A percentile compares a stretch with the other conserved stretches of the same genome.
phyloP scores from a whole-genome alignment of 2,329 filamentous ascomycete species.

The Diaporthe vexans region DNA sequence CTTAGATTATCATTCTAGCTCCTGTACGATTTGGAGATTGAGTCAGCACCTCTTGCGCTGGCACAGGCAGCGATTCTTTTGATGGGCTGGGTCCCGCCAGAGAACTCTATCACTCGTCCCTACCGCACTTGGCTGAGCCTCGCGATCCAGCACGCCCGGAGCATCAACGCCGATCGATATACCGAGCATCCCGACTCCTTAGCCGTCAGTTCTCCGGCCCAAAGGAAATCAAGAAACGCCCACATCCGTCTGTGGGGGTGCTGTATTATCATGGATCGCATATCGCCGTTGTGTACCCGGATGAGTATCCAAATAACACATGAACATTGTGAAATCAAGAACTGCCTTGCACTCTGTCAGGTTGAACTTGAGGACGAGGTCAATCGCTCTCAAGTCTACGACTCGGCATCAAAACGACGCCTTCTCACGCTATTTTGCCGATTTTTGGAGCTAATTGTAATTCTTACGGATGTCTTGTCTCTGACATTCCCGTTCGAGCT shows the following conservation, averaged over 20 bases:
- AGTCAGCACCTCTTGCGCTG: not conserved
- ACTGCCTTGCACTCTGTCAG: not conserved
- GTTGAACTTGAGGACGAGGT: not conserved
- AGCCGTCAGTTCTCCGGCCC: not conserved
- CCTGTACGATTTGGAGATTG: not conserved
- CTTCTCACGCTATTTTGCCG: not conserved
- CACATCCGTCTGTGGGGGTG: not conserved
- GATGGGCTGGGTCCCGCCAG: not conserved
- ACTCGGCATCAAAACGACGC: not conserved
- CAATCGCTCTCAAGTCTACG: not conserved
- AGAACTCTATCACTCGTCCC: not conserved
- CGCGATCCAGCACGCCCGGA: not conserved
- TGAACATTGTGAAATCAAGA: slow-evolving; percentile 1
- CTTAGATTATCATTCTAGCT: not conserved
- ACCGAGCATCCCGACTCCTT: not conserved
- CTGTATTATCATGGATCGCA: not conserved
- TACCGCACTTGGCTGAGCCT: not conserved
- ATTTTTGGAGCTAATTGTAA: not conserved
- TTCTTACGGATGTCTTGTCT: not conserved
- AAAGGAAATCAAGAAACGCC: not conserved
- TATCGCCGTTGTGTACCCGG: not conserved
- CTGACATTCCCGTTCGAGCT: not conserved
- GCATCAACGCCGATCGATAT: slow-evolving; percentile 4
- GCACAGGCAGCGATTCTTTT: not conserved
- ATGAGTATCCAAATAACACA: not conserved